Percentiles rank a stretch among this genome's conserved stretches.
These are phyloP conservation scores for Cryptococcus sp. DNA, from an alignment of 1,284 basidiomycete genomes.

Conservation along the genomic window DNA sequence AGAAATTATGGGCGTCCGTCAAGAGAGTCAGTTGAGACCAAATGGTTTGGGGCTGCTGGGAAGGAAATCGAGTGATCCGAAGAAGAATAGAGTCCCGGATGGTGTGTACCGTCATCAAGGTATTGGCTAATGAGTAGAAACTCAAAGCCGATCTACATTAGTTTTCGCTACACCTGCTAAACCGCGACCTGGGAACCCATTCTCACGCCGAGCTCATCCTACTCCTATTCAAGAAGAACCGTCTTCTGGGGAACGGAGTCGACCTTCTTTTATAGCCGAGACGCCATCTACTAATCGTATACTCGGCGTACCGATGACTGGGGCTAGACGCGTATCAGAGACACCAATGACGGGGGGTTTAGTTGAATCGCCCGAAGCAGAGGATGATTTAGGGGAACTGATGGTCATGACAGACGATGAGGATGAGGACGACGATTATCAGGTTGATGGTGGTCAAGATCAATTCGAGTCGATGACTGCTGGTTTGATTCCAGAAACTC, in stretches of 20 bases:
- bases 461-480: not conserved
- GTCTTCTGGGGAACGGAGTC: slow-evolving; percentile 4
- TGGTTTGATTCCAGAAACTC: slow-evolving; percentile 25
- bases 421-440: slow-evolving; percentile 19
- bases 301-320: slow-evolving; percentile 9
- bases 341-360: slow-evolving; percentile 9
- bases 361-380: slow-evolving; percentile 9
- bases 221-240: slow-evolving; percentile 43
- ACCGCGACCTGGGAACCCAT: slow-evolving; percentile 15
- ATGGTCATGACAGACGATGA: slow-evolving; percentile 47
- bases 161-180: slow-evolving; percentile 42
- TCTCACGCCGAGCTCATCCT: slow-evolving; percentile 17
- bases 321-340: slow-evolving; percentile 1
- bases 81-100: slow-evolving; percentile 3
- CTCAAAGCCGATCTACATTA: slow-evolving; percentile 21
- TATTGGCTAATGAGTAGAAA: not conserved
- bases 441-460: too few relatives aligned
- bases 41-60: slow-evolving; percentile 22
- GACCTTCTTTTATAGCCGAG: slow-evolving; percentile 22
- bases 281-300: slow-evolving; percentile 20
- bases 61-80: slow-evolving; percentile 25
- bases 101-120: not conserved
- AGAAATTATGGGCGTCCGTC: slow-evolving; percentile 8
- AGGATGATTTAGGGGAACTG: slow-evolving; percentile 29
- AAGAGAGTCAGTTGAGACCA: not conserved